Evolutionary conservation across 2,329 filamentous ascomycete species (phyloP).

Genomic region (Botrytis paeoniae): DNA sequence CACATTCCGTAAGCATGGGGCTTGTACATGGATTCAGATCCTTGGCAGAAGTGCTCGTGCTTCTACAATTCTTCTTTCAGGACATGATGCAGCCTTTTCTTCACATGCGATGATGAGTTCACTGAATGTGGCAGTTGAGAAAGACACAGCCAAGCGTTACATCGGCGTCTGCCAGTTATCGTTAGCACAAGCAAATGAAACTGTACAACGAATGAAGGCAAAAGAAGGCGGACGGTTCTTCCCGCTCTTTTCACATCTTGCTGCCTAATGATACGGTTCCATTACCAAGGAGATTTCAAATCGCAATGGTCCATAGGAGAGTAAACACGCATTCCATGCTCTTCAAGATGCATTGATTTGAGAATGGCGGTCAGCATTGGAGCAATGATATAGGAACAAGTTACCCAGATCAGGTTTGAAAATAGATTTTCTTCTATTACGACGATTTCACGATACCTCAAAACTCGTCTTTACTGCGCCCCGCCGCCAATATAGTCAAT

Average conservation of each 20-base stretch:
- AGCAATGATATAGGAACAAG: slow-evolving; percentile 20
- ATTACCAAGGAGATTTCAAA: neutral
- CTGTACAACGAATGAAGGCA: neutral
- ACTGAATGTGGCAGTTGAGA: neutral
- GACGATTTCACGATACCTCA: neutral
- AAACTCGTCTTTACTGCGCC: neutral
- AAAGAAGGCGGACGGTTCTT: slow-evolving; percentile 3
- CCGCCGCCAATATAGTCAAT: neutral
- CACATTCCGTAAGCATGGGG: neutral
- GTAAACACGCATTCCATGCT: neutral
- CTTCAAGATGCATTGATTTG: neutral
- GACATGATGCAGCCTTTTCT: neutral
- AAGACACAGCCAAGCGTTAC: slow-evolving; percentile 8
- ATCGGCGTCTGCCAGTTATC: slow-evolving; percentile 3
- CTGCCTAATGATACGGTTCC: slow-evolving; percentile 11
- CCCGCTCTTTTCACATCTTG: neutral
- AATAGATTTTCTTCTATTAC: slow-evolving; percentile 12
- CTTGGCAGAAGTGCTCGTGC: neutral
- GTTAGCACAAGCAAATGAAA: neutral
- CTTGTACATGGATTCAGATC: neutral
- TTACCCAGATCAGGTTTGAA: slow-evolving; percentile 13
- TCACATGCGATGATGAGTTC: slow-evolving; percentile 1
- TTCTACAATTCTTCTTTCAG: neutral
- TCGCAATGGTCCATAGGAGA: neutral
- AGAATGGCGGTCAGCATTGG: neutral